Conservation (phyloP, 2,329 filamentous ascomycete genomes). For the Xenosphaeropsis pyriputrescens region DNA sequence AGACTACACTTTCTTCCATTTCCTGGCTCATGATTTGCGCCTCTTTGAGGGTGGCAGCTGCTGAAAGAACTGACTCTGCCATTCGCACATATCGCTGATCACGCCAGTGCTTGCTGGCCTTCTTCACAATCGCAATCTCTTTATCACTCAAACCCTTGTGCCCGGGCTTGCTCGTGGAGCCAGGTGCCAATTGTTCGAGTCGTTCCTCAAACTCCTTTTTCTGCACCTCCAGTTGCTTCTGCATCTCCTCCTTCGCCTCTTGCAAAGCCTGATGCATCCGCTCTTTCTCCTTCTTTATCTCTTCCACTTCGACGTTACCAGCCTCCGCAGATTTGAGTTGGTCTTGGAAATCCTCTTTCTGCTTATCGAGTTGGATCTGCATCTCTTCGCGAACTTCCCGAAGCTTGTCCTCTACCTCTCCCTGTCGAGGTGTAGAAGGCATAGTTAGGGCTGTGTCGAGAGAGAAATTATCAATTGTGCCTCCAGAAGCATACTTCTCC, state of each 20-base stretch:
- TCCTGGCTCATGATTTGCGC: conserved; percentile 97
- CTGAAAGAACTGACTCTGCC: conserved; percentile 81
- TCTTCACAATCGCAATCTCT: conserved; percentile 57
- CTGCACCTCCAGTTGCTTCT: conserved; percentile 70
- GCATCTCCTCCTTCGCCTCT: conserved; percentile 75
- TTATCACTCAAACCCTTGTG: conserved; percentile 40
- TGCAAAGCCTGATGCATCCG: conserved; percentile 74
- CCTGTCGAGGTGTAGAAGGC: conserved; percentile 76
- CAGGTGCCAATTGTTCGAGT: conserved; percentile 58
- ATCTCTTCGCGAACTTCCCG: conserved; percentile 67
- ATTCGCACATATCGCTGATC: conserved; percentile 80
- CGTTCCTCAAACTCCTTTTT: conserved; percentile 75
- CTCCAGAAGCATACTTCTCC: conserved; percentile 92
- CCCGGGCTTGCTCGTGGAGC: conserved; percentile 31
- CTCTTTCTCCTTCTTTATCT: conserved; percentile 68
- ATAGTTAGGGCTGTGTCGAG: conserved; percentile 88
- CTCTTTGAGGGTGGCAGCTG: conserved; percentile 80
- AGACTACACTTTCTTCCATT: conserved; percentile 81
- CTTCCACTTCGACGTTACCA: conserved; percentile 65
- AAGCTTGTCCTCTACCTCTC: conserved; percentile 61
- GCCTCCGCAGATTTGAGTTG: conserved; percentile 64
- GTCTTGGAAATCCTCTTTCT: conserved; percentile 70
- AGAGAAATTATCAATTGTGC: conserved; percentile 91
- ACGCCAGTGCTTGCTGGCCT: conserved; percentile 61
- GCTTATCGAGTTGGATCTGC: conserved; percentile 68